Base-by-base conservation (phyloP, 2,329 filamentous ascomycete genomes). In the Pseudogymnoascus sp. region DNA sequence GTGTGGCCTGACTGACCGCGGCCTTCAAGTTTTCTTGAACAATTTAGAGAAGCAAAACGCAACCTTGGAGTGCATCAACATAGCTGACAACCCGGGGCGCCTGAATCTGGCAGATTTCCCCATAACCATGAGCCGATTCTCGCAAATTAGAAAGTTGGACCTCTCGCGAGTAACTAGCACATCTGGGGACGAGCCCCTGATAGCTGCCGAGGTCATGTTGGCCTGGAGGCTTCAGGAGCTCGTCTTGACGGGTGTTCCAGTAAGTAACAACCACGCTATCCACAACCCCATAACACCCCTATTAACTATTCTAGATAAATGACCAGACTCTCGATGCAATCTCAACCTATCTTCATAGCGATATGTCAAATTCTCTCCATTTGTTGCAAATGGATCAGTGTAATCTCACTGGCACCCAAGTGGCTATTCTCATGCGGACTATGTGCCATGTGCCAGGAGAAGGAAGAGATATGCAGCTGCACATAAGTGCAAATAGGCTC, bases 201-300 rank as follows among this genome's bases (percentile, higher is more conserved):
- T 90, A 61, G 80, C 84, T 11, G 79, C 86, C 8, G 86, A 89
- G 68, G 87, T 85, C 3, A 76, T 90, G 60, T 77, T 87, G 60
- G 82, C 82, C 50, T 90, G 88, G 87, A 80, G 81, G 62, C 76
- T 90, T 9, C 84, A 89, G 70, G 86, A 88, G 66, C 74, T 90
- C 28, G 80, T 83, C 40, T 73, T 90, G 62, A 89, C 84, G 68
- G 84, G 85, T 40, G 87, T 87, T 5, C 77, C 80, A 1, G 74
- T 84, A 61, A 64, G 68, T 67, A 47, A 61, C 60, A 11, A 10
- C 47, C 4, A 17, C n/a, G 31, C 57, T 15, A 38, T 50, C 50
- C 38, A 60, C 11, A 57, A 59, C 1, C 15, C 15, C 10, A 17
- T 21, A 59, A 38, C 15, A 61, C 60, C 65, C 69, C 69, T 67